Conservation (phyloP, 805 yeast genomes). For the Teunomyces pallodes region DNA sequence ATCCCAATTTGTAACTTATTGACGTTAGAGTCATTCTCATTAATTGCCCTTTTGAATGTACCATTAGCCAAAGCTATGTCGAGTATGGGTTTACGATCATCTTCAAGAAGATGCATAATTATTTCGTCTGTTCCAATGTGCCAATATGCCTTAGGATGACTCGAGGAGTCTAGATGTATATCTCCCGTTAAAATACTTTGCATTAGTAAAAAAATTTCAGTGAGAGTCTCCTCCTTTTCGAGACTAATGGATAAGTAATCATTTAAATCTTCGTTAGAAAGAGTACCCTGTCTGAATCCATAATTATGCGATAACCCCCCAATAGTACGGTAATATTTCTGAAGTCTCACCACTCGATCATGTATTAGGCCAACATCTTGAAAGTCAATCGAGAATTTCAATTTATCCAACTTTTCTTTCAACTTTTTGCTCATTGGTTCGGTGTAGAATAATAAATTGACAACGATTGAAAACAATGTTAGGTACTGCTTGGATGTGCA, state of each 20-base stretch:
- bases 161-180: conserved; percentile 10
- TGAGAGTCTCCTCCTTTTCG: conserved; percentile 31
- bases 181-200: conserved; percentile 39
- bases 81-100: conserved; percentile 38
- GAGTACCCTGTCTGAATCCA: conserved; percentile 44
- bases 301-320: conserved; percentile 44
- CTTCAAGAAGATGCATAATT: conserved; percentile 39
- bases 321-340: conserved; percentile 44
- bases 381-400: conserved; percentile 69
- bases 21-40: conserved; percentile 41
- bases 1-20: conserved; percentile 34
- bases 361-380: conserved; percentile 54
- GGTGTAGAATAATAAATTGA: conserved; percentile 64
- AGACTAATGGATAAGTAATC: conserved; percentile 39
- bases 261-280: conserved; percentile 49
- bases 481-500: conserved; percentile 75
- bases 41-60: conserved; percentile 28
- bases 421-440: conserved; percentile 66
- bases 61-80: conserved; percentile 38
- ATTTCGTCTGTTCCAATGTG: conserved; percentile 38
- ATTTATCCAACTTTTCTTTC: conserved; percentile 59
- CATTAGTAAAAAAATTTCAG: conserved; percentile 36
- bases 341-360: conserved; percentile 47
- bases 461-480: conserved; percentile 59
- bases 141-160: conserved; percentile 31